These are phyloP conservation scores for Xanthoconium stramineum DNA, from an alignment of 768 basidiomycete genomes.

Conservation along the genomic window DNA sequence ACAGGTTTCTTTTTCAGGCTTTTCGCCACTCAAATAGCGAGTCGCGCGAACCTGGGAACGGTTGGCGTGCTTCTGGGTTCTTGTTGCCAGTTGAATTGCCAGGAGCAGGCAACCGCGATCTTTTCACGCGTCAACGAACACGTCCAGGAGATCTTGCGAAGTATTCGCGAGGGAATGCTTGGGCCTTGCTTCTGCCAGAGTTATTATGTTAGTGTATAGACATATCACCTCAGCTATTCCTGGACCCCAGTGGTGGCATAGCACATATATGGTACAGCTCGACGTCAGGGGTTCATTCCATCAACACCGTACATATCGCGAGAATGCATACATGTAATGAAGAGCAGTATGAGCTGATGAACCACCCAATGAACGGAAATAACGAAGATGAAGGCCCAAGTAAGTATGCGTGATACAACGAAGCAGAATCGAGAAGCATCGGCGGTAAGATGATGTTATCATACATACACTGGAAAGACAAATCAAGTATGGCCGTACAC, in stretches of 20 bases:
- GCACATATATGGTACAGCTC: neutral
- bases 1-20: too few species aligned
- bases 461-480: conserved; percentile 18
- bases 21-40: too few species aligned
- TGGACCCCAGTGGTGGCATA: too few species aligned
- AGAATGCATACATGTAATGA: neutral
- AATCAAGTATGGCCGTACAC: conserved; percentile 2
- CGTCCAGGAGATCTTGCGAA: conserved; percentile 16
- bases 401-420: neutral
- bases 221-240: too few species aligned
- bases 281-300: neutral
- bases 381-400: neutral
- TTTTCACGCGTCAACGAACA: conserved; percentile 15
- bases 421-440: neutral
- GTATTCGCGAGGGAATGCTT: conserved; percentile 1
- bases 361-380: neutral
- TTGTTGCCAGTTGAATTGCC: neutral
- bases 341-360: neutral
- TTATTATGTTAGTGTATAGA: too few species aligned
- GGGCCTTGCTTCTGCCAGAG: neutral
- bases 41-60: neutral
- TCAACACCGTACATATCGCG: neutral
- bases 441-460: conserved; percentile 8
- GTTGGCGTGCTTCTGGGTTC: neutral
- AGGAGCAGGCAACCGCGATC: conserved; percentile 16